phyloP scores from a whole-genome alignment of 768 basidiomycete genomes.

The Pisolithus orientalis region DNA sequence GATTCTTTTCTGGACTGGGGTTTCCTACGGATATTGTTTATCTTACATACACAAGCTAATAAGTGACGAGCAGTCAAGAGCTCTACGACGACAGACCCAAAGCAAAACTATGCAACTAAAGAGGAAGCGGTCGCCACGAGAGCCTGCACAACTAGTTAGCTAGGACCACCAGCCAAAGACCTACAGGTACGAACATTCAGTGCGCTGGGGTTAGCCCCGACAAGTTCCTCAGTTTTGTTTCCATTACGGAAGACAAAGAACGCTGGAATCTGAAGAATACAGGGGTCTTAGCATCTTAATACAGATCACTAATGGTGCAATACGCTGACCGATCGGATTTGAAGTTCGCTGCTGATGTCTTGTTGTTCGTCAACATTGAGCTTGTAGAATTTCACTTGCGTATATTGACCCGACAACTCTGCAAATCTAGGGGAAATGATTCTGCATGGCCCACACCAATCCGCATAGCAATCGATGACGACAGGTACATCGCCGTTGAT shows the following conservation, averaged over 20 bases:
- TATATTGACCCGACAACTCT: neutral
- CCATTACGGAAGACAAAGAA: conserved; percentile 2
- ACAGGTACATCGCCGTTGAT: conserved; percentile 3
- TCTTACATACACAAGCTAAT: no score
- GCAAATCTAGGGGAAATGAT: conserved; percentile 10
- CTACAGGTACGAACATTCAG: no score
- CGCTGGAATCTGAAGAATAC: conserved; percentile 1
- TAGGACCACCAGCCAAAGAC: no score
- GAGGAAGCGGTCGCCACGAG: no score
- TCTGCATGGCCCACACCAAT: conserved; percentile 6
- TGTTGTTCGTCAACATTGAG: conserved; percentile 58
- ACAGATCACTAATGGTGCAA: neutral
- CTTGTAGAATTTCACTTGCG: conserved; percentile 55
- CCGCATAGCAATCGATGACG: conserved; percentile 6
- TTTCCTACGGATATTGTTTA: no score
- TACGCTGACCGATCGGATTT: conserved; percentile 8
- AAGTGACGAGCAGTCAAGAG: no score
- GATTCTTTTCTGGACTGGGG: no score
- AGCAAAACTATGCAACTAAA: no score
- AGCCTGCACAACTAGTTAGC: no score
- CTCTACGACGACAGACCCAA: no score
- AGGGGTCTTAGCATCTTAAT: neutral
- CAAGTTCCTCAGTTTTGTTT: neutral
- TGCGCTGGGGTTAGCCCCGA: neutral
- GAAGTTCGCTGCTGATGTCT: conserved; percentile 46